Percentiles rank a stretch among this genome's conserved stretches.
Evolutionary conservation across 805 yeast genomes (phyloP).

Genomic region (Candida anglica): DNA sequence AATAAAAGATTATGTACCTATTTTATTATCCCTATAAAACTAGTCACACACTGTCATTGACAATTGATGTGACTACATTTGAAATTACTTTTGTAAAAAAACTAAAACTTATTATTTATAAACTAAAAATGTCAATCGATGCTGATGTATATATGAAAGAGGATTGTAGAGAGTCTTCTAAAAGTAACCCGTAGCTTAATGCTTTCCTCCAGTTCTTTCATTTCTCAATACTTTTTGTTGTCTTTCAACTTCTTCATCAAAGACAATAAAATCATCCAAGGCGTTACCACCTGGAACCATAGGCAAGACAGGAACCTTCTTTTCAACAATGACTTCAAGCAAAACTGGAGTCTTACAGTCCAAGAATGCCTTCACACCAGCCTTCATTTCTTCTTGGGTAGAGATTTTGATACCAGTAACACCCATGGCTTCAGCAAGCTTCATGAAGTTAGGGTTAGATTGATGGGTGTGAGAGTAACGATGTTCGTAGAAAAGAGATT

Average conservation of each 20-base stretch:
- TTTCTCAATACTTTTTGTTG: constrained; percentile 64
- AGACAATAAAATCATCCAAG: constrained; percentile 85
- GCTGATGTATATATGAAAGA: too few species aligned
- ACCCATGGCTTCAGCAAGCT: constrained; percentile 93
- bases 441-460: constrained; percentile 87
- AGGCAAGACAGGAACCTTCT: constrained; percentile 94
- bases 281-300: constrained; percentile 98
- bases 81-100: too few species aligned
- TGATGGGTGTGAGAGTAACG: constrained; percentile 98
- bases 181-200: too few species aligned
- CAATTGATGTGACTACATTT: too few species aligned
- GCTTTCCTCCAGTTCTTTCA: constrained; percentile 70
- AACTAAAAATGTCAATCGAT: too few species aligned
- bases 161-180: too few species aligned
- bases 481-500: constrained; percentile 92
- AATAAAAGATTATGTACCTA: too few species aligned
- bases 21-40: too few species aligned
- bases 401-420: constrained; percentile 73
- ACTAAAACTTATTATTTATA: too few species aligned
- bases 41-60: too few species aligned
- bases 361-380: constrained; percentile 59
- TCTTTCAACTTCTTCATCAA: constrained; percentile 77
- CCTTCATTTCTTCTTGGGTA: constrained; percentile 56
- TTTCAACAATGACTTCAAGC: constrained; percentile 86
- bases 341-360: constrained; percentile 79